Base-by-base conservation (phyloP, 129 eudicot genomes). In the Oenanthe sinensis region DNA sequence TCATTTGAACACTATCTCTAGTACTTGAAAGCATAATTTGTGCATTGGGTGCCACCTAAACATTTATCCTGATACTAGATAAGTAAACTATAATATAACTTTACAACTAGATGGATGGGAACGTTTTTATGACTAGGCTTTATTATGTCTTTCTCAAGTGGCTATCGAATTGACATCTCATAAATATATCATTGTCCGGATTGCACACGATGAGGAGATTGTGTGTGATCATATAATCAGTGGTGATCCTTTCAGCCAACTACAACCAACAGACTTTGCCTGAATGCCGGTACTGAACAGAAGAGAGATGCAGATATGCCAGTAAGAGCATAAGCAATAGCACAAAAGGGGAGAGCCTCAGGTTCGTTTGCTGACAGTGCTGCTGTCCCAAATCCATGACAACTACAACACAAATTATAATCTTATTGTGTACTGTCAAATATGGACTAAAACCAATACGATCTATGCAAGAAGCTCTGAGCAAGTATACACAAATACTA, bases 311-410 rank as follows among this genome's bases (percentile, higher is more conserved):
- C 99, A 74, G 92, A 92, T 52, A 96, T 96, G 28, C 99, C 99
- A 0, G 99, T 96, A 24, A 96, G 89, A 54, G 95, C 97, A 43
- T 96, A 96, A 30, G 99, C 97, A 78, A 96, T 96, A n/a, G 97
- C 99, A 78, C 99, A 96, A 74, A 96, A 96, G 45, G 99, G 99
- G 80, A 96, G 93, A 63, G 99, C 97, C 89, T 92, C 99, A 0
- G 99, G 99, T 80, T 96, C 99, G 84, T 90, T 92, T 40, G 99
- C 99, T 74, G 99, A 90, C 77, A 96, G 86, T 69, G 99, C 97
- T 70, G 99, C 97, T 71, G 99, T 96, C 81, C 99, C 99, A 74
- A 96, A 65, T 76, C 99, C 99, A 77, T 96, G 99, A 67, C 97
- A 96, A 81, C 99, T 96, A 86, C 77, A 77, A 78, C n/a, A 54